phyloP scores from a whole-genome alignment of 306 rosid species.

The Alnus glutinosa region DNA sequence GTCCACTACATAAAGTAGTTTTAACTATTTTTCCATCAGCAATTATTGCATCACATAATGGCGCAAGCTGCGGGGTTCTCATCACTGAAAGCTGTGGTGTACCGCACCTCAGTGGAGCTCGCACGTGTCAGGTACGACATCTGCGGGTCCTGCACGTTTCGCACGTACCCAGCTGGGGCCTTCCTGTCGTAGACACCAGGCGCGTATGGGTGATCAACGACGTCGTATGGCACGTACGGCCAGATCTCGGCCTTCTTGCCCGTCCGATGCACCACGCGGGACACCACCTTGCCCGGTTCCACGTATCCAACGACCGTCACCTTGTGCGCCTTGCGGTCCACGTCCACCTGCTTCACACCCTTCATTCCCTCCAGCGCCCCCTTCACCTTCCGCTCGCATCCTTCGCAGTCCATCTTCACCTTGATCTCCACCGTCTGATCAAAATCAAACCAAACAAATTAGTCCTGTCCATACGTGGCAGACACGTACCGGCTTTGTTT shows the following conservation, averaged over 20 bases:
- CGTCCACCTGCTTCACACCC: constrained; percentile 64
- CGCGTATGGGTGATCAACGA: constrained; percentile 76
- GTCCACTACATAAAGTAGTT: too few species aligned
- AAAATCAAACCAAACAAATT: neutral
- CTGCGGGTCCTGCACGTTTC: constrained; percentile 41
- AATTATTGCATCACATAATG: constrained; percentile 36
- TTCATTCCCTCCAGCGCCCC: constrained; percentile 75
- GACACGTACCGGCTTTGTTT: too few species aligned
- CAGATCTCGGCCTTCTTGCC: constrained; percentile 79
- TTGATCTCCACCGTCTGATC: constrained; percentile 84
- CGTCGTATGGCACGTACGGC: constrained; percentile 86
- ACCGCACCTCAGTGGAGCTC: constrained; percentile 72
- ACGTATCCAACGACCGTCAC: constrained; percentile 75
- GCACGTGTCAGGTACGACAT: constrained; percentile 62
- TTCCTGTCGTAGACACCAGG: constrained; percentile 68
- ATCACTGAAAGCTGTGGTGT: constrained; percentile 87
- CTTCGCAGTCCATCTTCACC: constrained; percentile 89
- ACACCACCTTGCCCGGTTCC: constrained; percentile 62
- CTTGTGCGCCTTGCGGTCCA: constrained; percentile 68
- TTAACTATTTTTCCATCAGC: too few species aligned
- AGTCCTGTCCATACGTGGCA: neutral
- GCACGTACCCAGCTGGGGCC: constrained; percentile 81
- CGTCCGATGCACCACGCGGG: constrained; percentile 66
- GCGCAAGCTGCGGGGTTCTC: constrained; percentile 70
- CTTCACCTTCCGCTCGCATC: constrained; percentile 78